phyloP scores from a whole-genome alignment of 1,284 basidiomycete species.

The Trichosporon ovoides region DNA sequence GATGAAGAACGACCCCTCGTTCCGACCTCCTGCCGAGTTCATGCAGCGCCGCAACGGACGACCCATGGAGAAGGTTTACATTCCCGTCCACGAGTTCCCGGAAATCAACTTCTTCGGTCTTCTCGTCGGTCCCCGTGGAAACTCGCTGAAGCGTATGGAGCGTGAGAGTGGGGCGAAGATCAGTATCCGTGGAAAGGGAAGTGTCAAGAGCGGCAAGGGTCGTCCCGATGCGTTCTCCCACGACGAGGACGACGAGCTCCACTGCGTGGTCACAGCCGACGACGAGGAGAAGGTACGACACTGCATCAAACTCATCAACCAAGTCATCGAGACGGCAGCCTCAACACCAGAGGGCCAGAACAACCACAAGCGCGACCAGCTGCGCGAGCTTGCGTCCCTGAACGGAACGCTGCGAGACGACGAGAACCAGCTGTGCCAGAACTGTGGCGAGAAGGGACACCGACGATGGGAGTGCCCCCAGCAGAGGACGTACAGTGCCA shows the following conservation, averaged over 20 bases:
- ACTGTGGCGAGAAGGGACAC: conserved; percentile 78
- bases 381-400: conserved; percentile 92
- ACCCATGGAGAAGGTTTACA: conserved; percentile 96
- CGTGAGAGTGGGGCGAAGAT: conserved; percentile 97
- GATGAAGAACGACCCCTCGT: conserved; percentile 96
- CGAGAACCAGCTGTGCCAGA: conserved; percentile 98
- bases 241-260: conserved; percentile 97
- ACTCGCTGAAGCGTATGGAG: conserved; percentile 99
- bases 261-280: conserved; percentile 94
- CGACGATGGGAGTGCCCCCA: conserved; percentile 96
- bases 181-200: conserved; percentile 95
- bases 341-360: conserved; percentile 99
- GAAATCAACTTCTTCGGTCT: conserved; percentile 99
- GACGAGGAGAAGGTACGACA: conserved; percentile 81
- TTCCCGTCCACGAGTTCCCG: conserved; percentile 98
- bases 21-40: conserved; percentile 85
- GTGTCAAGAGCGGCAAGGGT: conserved; percentile 97
- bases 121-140: conserved; percentile 95
- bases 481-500: conserved; percentile 92
- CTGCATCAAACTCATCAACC: conserved; percentile 94
- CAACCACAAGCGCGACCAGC: conserved; percentile 98
- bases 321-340: conserved; percentile 96
- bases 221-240: conserved; percentile 85
- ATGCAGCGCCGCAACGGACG: conserved; percentile 78
- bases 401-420: conserved; percentile 99